Evolutionary conservation across 2,329 filamentous ascomycete species (phyloP).

Genomic region (Colletotrichum trifolii): DNA sequence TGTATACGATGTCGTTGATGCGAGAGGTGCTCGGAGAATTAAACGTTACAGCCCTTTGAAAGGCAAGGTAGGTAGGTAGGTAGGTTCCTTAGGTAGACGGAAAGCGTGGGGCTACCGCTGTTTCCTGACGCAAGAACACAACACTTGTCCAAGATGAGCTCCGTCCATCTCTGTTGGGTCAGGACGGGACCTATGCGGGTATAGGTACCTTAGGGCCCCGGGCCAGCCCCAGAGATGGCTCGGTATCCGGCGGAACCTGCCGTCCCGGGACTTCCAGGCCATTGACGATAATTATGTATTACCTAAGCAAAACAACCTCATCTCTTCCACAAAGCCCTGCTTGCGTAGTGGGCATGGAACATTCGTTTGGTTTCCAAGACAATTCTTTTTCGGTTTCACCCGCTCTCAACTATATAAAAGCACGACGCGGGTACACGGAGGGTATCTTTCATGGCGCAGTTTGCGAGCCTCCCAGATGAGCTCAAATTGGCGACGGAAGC

Average conservation of each 20-base stretch:
- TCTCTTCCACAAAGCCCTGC: background rate
- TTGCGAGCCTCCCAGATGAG: slow-evolving; percentile 52
- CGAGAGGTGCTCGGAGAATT: slow-evolving; percentile 10
- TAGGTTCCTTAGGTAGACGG: background rate
- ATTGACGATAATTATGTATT: background rate
- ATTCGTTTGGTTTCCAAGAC: background rate
- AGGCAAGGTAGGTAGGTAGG: no score
- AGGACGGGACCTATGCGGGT: background rate
- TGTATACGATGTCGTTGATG: no score
- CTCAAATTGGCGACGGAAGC: slow-evolving; percentile 61
- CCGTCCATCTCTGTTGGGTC: no score
- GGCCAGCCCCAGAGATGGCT: background rate
- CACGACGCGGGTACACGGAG: background rate
- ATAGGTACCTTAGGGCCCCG: background rate
- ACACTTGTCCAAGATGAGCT: no score
- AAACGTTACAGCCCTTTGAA: background rate
- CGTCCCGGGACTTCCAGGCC: slow-evolving; percentile 13
- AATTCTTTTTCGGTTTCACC: background rate
- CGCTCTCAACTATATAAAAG: background rate
- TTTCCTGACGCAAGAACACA: background rate
- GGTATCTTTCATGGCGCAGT: slow-evolving; percentile 45
- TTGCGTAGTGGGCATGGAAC: slow-evolving; percentile 2
- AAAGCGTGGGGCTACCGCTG: slow-evolving; percentile 14
- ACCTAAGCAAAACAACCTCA: slow-evolving; percentile 34
- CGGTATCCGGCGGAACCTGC: slow-evolving; percentile 31